phyloP scores from a whole-genome alignment of 1,284 basidiomycete species.

The Pisolithus thermaeus region DNA sequence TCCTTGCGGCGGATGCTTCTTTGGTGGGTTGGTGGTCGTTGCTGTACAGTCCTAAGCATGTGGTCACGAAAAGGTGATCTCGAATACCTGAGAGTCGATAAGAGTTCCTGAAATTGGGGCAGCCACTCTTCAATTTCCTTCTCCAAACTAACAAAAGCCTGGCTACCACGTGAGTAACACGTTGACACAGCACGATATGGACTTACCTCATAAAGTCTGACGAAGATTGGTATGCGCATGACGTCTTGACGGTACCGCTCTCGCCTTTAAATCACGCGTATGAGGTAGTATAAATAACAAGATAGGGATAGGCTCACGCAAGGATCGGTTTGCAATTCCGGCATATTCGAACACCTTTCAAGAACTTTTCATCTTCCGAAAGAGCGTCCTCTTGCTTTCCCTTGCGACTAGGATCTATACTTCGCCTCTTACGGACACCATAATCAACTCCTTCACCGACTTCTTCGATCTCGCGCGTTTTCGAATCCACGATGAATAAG shows the following conservation, averaged over 20 bases:
- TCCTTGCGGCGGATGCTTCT: conserved; percentile 68
- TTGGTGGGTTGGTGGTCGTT: conserved; percentile 57
- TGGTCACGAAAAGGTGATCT: background rate
- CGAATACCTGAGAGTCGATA: conserved; percentile 46
- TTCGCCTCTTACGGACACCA: conserved; percentile 53
- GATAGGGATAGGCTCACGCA: conserved; percentile 45
- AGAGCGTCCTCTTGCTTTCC: conserved; percentile 33
- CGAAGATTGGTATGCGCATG: conserved; percentile 56
- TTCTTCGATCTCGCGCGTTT: conserved; percentile 73
- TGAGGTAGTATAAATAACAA: background rate
- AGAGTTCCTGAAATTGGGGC: conserved; percentile 67
- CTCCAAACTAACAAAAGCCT: conserved; percentile 75
- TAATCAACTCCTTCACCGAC: conserved; percentile 87
- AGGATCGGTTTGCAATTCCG: conserved; percentile 74
- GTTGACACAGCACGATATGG: background rate
- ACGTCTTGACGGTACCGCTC: conserved; percentile 76
- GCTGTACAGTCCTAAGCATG: conserved; percentile 26
- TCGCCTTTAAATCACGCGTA: conserved; percentile 40
- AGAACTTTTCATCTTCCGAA: conserved; percentile 69
- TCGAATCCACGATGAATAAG: conserved; percentile 74
- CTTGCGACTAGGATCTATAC: conserved; percentile 20
- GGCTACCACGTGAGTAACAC: conserved; percentile 1
- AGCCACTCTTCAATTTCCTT: conserved; percentile 65
- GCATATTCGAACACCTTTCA: conserved; percentile 83
- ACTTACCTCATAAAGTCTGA: conserved; percentile 65